A percentile compares a stretch with the other conserved stretches of the same genome.
Evolutionary conservation across 2,329 filamentous ascomycete species (phyloP).

Genomic region (Tolypocladium pustulatum): DNA sequence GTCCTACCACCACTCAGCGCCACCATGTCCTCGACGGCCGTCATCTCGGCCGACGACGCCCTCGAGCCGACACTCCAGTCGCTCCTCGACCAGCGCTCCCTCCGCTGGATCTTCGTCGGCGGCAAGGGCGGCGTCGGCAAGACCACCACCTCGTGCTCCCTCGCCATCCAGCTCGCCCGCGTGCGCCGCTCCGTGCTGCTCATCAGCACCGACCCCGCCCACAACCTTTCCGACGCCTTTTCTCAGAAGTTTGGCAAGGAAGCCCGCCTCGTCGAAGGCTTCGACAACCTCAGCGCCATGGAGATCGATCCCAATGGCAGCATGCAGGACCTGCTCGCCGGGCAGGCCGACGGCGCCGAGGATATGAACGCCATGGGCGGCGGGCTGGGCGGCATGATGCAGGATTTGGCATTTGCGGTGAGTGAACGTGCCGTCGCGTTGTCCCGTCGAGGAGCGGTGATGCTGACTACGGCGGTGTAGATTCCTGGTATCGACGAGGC

Average conservation of each 20-base stretch:
- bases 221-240: conserved; percentile 97
- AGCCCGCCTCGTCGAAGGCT: conserved; percentile 82
- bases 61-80: conserved; percentile 91
- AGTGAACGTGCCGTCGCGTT: conserved; percentile 13
- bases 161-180: conserved; percentile 93
- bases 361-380: conserved; percentile 57
- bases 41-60: conserved; percentile 48
- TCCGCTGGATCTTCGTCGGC: conserved; percentile 98
- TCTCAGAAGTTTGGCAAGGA: conserved; percentile 99
- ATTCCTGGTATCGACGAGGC: conserved; percentile 98
- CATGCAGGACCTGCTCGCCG: conserved; percentile 86
- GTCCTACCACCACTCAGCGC: neutral
- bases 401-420: conserved; percentile 92
- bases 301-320: conserved; percentile 98
- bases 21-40: conserved; percentile 29
- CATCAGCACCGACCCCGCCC: conserved; percentile 95
- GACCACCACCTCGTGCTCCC: conserved; percentile 97
- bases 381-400: conserved; percentile 90
- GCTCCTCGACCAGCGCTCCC: conserved; percentile 86
- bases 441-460: neutral
- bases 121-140: conserved; percentile 98
- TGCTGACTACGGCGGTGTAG: conserved; percentile 31
- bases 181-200: conserved; percentile 91
- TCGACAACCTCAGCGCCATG: conserved; percentile 92
- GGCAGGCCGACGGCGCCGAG: conserved; percentile 62